phyloP scores from a whole-genome alignment of 306 rosid genomes.

The Citrullus amarus region DNA sequence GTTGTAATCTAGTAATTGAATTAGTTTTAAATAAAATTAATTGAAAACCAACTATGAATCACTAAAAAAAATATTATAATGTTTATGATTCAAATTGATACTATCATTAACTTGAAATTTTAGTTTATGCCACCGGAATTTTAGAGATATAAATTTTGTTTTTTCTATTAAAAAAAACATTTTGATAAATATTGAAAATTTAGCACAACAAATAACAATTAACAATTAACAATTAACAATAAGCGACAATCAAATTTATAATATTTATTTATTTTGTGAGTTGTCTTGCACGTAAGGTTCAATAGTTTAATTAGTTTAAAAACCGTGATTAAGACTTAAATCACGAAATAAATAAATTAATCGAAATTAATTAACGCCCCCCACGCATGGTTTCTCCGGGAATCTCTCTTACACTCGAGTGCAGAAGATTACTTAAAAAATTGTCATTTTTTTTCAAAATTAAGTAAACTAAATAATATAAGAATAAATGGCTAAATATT shows the following conservation, averaged over 20 bases:
- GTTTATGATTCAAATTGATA: no score
- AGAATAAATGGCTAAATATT: not conserved
- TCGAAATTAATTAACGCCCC: conserved; percentile 35
- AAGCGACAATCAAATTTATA: not conserved
- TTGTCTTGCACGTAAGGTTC: not conserved
- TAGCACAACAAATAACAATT: not conserved
- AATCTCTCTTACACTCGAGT: conserved; percentile 57
- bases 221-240: not conserved
- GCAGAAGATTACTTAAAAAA: conserved; percentile 12
- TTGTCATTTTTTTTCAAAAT: not conserved
- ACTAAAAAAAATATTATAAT: no score
- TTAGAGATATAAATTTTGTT: no score
- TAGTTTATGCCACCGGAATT: no score
- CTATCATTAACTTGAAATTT: no score
- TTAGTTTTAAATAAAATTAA: no score
- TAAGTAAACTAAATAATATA: not conserved
- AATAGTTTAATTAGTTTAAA: not conserved
- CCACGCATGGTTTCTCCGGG: conserved; percentile 86
- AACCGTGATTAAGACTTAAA: not conserved
- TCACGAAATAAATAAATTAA: not conserved
- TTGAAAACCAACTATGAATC: no score
- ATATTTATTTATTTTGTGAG: not conserved
- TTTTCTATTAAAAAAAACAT: no score
- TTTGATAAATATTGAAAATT: not conserved
- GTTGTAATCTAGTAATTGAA: no score